Evolutionary conservation across 2,329 filamentous ascomycete species (phyloP).

Genomic region (Aspergillus clavatus): DNA sequence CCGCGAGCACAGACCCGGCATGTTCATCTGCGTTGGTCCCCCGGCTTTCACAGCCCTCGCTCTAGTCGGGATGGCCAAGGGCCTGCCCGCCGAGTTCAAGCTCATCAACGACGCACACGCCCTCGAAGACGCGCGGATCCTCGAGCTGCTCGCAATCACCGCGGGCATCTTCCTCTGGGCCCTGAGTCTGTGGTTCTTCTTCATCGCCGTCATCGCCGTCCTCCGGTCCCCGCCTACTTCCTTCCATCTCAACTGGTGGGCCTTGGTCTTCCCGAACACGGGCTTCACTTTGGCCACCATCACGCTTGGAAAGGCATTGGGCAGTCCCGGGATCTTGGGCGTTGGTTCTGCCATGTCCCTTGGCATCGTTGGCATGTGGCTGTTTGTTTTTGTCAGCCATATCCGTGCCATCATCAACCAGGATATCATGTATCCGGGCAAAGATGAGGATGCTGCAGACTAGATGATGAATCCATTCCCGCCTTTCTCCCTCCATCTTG

Average conservation of each 20-base stretch:
- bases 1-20: slow-evolving; percentile 60
- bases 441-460: slow-evolving; percentile 52
- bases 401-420: slow-evolving; percentile 47
- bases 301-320: slow-evolving; percentile 50
- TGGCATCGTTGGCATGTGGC: slow-evolving; percentile 51
- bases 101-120: slow-evolving; percentile 38
- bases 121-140: slow-evolving; percentile 31
- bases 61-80: slow-evolving; percentile 62
- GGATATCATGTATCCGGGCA: slow-evolving; percentile 56
- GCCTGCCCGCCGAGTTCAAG: slow-evolving; percentile 45
- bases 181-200: slow-evolving; percentile 55
- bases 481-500: background rate
- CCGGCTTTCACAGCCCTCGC: slow-evolving; percentile 67
- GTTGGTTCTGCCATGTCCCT: slow-evolving; percentile 55
- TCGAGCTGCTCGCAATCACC: slow-evolving; percentile 46
- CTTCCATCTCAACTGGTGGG: slow-evolving; percentile 56
- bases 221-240: slow-evolving; percentile 39
- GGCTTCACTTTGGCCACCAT: slow-evolving; percentile 59
- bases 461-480: slow-evolving; percentile 8
- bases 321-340: slow-evolving; percentile 50
- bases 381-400: slow-evolving; percentile 49
- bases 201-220: slow-evolving; percentile 47
- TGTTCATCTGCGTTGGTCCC: slow-evolving; percentile 74
- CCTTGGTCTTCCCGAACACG: slow-evolving; percentile 63
- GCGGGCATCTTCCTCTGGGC: slow-evolving; percentile 60